A percentile compares a stretch with the other conserved stretches of the same genome.
These are phyloP conservation scores for Zygosaccharomyces sapae DNA, from an alignment of 1,139 yeast genomes.

Conservation along the genomic window DNA sequence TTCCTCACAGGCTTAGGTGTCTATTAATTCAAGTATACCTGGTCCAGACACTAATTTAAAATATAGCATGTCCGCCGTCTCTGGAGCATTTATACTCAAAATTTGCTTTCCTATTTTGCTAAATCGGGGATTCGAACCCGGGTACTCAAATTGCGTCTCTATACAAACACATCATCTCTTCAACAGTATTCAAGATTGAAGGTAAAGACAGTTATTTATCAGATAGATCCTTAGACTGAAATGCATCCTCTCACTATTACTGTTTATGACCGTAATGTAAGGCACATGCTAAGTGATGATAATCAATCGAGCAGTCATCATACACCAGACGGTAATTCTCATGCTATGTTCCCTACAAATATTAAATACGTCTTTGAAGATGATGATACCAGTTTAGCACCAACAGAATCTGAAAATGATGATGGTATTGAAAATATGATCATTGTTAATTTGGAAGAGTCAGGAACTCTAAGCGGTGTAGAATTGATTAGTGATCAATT, in stretches of 20 bases:
- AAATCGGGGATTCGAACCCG: neutral
- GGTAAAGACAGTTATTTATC: neutral
- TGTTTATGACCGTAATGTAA: constrained; percentile 19
- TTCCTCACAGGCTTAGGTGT: neutral
- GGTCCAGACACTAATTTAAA: too few relatives aligned
- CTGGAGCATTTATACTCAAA: neutral
- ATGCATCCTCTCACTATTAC: constrained; percentile 20
- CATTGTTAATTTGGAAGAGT: constrained; percentile 32
- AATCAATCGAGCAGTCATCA: constrained; percentile 13
- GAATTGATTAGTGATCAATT: constrained; percentile 34
- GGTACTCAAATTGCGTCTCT: neutral
- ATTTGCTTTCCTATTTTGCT: neutral
- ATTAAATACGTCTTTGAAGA: constrained; percentile 33
- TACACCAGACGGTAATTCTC: constrained; percentile 15
- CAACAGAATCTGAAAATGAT: constrained; percentile 16
- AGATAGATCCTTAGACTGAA: neutral
- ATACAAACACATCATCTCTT: neutral
- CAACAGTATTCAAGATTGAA: neutral
- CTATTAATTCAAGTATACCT: too few relatives aligned
- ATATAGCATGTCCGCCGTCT: too few relatives aligned
- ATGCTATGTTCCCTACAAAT: constrained; percentile 30
- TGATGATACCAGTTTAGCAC: constrained; percentile 31
- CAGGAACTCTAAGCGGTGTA: constrained; percentile 25
- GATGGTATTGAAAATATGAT: constrained; percentile 35
- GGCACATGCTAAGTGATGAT: constrained; percentile 11